Base-by-base conservation (phyloP, 352 stramenopile species). In the Phytophthora fragariaefolia region DNA sequence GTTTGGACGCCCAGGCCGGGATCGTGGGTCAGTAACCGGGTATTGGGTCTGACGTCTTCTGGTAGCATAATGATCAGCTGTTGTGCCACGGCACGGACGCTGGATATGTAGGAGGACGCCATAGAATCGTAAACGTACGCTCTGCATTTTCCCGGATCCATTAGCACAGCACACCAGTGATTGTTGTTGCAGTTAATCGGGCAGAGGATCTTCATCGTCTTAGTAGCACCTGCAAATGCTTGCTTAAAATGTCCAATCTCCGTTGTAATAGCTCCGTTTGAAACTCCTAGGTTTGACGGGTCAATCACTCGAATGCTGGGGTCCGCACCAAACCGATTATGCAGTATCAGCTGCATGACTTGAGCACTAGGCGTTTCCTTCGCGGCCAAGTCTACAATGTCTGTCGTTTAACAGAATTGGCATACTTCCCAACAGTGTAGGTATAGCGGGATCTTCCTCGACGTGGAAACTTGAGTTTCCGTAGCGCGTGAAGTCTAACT, bases 91-190 rank as follows among this genome's bases (percentile, higher is more conserved):
- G 47, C 27, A 24, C 62, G 62, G 20, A 64, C 36, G 18, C 20
- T 13, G 3, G 48, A 4, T 1, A 15, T 4, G 45, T 58, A 63
- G 20, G 43, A 53, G 0, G 61, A 58, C 34, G 28, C 45, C 4
- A 43, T 63, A 3, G 53, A 57, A 15, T 58, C 34, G 46, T 69
- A 63, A 26, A 58, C 9, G 20, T 45, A 38, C 7, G 46, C 26
- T 12, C 45, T 26, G 12, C 20, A 10, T n/a, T 51, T 55, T 1
- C n/a, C 1, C 8, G 61, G 24, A 5, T 66, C 22, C 47, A 66
- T 55, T 42, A 71, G 47, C 13, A 71, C 22, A 18, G 40, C 52
- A 17, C 60, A 69, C 60, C 60, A 69, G n/a, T 69, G 60, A 32
- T 52, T 62, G 1, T 42, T 32, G n/a, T 63, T 58, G 52, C 45